Base-by-base conservation (phyloP, 169 alveolate species). In the Blepharisma undulans region DNA sequence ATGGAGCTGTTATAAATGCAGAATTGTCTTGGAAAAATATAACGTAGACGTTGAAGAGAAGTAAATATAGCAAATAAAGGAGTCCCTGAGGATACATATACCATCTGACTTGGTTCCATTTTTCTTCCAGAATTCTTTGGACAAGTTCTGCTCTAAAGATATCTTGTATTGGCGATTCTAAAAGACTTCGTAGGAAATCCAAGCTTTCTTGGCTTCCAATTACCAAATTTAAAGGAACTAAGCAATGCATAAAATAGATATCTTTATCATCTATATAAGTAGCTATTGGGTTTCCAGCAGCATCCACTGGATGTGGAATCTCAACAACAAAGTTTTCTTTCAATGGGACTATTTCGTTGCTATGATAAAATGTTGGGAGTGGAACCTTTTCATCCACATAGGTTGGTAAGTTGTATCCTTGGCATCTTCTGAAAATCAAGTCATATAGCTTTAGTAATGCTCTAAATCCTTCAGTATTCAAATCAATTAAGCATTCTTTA, bases 171-270 rank as follows among this genome's bases (percentile, higher is more conserved):
- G 74, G 79, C 0, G 77, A 84, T 4, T 72, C 89, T 22, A 84
- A 32, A 21, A 84, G 25, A 84, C 89, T 84, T 84, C 60, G 25
- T 10, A 84, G 34, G 25, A 84, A 59, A 25, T 84, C 79, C 8
- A 33, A 4, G n/a, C 89, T 84, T 21, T 84, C 77, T 60, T 92
- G 84, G 34, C 88, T 84, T 59, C 84, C 91, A 25, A n/a, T 29
- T 14, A 10, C 12, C 25, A 25, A 27, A 72, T 78, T 78, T 21
- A 78, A 78, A 78, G 86, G 86, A n/a, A 79, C 66, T 79, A 79
- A 79, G 25, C 87, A 27, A 4, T 79, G 87, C 66, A 25, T 29
- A 21, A 79, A 79, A n/a, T 79, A 22, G 0, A 79, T 79, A 79
- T 25, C 87, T 6, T 79, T 22, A 32, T n/a, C 87, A 48, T 48